These are phyloP conservation scores for Trametes pubescens DNA, from an alignment of 1,284 basidiomycete genomes.

Conservation along the genomic window DNA sequence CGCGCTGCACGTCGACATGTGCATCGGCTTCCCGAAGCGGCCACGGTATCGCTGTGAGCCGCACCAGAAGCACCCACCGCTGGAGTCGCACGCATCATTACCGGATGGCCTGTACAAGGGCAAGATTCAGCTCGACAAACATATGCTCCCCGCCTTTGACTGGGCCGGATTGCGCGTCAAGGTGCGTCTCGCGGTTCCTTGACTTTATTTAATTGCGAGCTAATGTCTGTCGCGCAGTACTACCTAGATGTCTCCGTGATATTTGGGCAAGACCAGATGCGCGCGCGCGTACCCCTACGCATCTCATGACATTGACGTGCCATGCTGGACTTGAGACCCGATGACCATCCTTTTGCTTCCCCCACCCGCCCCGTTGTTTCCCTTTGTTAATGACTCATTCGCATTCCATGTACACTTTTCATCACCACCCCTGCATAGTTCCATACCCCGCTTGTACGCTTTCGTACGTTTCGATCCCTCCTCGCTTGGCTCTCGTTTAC, in stretches of 20 bases:
- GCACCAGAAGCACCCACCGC: conserved; percentile 51
- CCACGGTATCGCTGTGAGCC: conserved; percentile 53
- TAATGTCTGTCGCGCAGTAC: conserved; percentile 55
- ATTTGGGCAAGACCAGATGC: conserved; percentile 65
- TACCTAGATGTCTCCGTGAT: conserved; percentile 73
- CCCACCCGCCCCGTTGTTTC: neutral
- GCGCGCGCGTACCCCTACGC: conserved; percentile 65
- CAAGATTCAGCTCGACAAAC: conserved; percentile 58
- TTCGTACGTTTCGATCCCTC: conserved; percentile 27
- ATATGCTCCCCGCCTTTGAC: conserved; percentile 69
- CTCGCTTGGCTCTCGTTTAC: conserved; percentile 26
- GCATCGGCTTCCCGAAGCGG: conserved; percentile 73
- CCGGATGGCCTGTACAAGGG: conserved; percentile 74
- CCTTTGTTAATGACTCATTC: conserved; percentile 1
- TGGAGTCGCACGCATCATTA: conserved; percentile 54
- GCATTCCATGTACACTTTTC: conserved; percentile 6
- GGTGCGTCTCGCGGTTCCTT: conserved; percentile 54
- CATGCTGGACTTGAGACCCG: conserved; percentile 11
- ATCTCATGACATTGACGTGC: conserved; percentile 50
- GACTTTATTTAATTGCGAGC: no score
- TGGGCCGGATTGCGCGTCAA: conserved; percentile 73
- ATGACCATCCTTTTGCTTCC: neutral
- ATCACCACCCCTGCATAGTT: neutral
- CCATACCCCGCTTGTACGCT: conserved; percentile 18
- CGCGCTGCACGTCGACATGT: conserved; percentile 60